phyloP scores from a whole-genome alignment of 495 filamentous ascomycete species.

The Trichoderma orchidacearum region DNA sequence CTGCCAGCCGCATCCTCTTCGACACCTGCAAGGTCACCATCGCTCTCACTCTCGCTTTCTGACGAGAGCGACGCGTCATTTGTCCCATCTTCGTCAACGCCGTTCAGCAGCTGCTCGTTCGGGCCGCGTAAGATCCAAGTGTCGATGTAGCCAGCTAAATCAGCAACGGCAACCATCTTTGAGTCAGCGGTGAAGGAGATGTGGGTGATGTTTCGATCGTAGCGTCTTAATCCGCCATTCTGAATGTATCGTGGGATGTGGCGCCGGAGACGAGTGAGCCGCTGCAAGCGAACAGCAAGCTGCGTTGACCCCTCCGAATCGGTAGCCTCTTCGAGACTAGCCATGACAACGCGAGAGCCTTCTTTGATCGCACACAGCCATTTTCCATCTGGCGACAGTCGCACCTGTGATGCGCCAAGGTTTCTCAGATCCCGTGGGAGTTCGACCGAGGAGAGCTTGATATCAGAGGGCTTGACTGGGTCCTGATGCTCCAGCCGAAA shows the following conservation, averaged over 20 bases:
- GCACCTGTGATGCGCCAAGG: conserved; percentile 56
- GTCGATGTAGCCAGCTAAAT: conserved; percentile 77
- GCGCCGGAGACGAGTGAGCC: conserved; percentile 44
- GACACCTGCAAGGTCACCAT: conserved; percentile 8
- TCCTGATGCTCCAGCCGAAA: conserved; percentile 45
- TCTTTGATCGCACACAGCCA: conserved; percentile 68
- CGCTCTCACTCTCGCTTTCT: conserved; percentile 15
- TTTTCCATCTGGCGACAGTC: conserved; percentile 57
- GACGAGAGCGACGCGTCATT: conserved; percentile 12
- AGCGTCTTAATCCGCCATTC: conserved; percentile 59
- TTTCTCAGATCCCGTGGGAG: conserved; percentile 21
- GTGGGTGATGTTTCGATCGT: conserved; percentile 63
- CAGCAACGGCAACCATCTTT: conserved; percentile 60
- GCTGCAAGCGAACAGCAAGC: conserved; percentile 19
- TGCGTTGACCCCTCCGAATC: conserved; percentile 36
- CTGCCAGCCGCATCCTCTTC: conserved; percentile 17
- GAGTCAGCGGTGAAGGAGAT: conserved; percentile 71
- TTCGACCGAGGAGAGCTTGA: conserved; percentile 59
- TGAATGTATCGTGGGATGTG: conserved; percentile 39
- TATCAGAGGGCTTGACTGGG: conserved; percentile 31
- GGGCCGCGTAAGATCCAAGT: conserved; percentile 60
- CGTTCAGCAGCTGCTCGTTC: conserved; percentile 13
- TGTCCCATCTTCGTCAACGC: conserved; percentile 5
- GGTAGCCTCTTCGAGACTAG: conserved; percentile 27
- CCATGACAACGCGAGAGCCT: conserved; percentile 69